phyloP scores from a whole-genome alignment of 805 yeast species.

The Lipomyces oligophaga region DNA sequence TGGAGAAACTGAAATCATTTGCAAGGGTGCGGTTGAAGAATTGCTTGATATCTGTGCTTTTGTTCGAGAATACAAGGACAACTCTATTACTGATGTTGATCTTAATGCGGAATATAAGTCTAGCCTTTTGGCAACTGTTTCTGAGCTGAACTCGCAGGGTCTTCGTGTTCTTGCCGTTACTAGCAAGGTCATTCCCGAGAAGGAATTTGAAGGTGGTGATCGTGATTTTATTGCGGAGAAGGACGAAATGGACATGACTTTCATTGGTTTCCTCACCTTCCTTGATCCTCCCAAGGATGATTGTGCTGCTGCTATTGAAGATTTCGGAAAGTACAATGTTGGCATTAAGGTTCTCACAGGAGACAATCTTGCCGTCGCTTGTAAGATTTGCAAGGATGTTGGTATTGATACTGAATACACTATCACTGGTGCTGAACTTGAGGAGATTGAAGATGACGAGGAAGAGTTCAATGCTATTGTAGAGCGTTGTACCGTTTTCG shows the following conservation, averaged over 20 bases:
- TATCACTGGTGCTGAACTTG: slow-evolving; percentile 41
- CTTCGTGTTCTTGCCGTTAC: slow-evolving; percentile 28
- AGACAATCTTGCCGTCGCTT: slow-evolving; percentile 29
- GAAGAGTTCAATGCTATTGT: slow-evolving; percentile 77
- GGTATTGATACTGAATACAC: slow-evolving; percentile 23
- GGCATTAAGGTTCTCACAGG: slow-evolving; percentile 29
- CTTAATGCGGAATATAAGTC: slow-evolving; percentile 3
- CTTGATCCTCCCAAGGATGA: slow-evolving; percentile 30
- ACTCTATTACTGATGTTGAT: slow-evolving; percentile 3
- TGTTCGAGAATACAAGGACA: slow-evolving; percentile 20
- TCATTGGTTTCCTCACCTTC: slow-evolving; percentile 27
- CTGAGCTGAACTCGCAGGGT: slow-evolving; percentile 23
- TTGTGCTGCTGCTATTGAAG: slow-evolving; percentile 27
- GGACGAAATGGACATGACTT: slow-evolving; percentile 24
- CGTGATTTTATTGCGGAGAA: slow-evolving; percentile 19
- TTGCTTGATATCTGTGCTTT: slow-evolving; percentile 18
- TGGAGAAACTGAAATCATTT: slow-evolving; percentile 15
- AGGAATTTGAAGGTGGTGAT: slow-evolving; percentile 19
- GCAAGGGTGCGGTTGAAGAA: slow-evolving; percentile 30
- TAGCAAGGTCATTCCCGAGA: slow-evolving; percentile 12
- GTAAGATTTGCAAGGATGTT: slow-evolving; percentile 29
- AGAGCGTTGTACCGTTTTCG: slow-evolving; percentile 29
- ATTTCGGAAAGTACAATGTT: slow-evolving; percentile 26
- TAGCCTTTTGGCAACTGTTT: slow-evolving; percentile 15
- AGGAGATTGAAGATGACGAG: slow-evolving; percentile 53